A percentile compares a stretch with the other conserved stretches of the same genome.
Conservation (phyloP, 2,329 filamentous ascomycete species). For the Arthrobotrys musiformis region DNA sequence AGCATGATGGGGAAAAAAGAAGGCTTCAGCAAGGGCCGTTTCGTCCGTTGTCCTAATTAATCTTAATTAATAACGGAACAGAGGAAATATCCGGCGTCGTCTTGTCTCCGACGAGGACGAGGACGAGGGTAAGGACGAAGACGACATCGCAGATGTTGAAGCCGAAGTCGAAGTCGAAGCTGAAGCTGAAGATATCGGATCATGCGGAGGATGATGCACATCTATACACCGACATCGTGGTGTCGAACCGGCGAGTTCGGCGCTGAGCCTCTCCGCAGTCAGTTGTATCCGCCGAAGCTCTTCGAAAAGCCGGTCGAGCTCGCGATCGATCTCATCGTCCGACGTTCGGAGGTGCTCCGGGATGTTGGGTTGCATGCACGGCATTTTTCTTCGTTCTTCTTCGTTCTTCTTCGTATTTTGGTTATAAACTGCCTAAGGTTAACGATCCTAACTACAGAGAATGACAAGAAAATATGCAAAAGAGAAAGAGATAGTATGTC, state of each 20-base stretch:
- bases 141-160: not conserved
- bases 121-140: not conserved
- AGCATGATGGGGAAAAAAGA: not conserved
- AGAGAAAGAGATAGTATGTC: not conserved
- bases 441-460: not conserved
- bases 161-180: not conserved
- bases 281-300: slow-evolving; percentile 35
- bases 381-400: slow-evolving; percentile 1
- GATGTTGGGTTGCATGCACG: slow-evolving; percentile 29
- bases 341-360: slow-evolving; percentile 21
- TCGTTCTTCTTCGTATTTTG: not conserved
- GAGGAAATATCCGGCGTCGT: slow-evolving; percentile 31
- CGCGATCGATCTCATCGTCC: slow-evolving; percentile 27
- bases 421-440: not conserved
- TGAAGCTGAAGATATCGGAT: not conserved
- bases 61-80: slow-evolving; percentile 26
- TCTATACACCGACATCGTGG: not conserved
- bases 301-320: slow-evolving; percentile 28
- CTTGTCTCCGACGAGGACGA: not conserved
- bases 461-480: not conserved
- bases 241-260: slow-evolving; percentile 5
- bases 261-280: slow-evolving; percentile 15
- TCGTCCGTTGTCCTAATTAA: slow-evolving; percentile 19
- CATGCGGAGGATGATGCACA: not conserved
- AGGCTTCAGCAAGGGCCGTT: slow-evolving; percentile 10